phyloP scores from a whole-genome alignment of 1,284 basidiomycete species.

The Mycena citricolor region DNA sequence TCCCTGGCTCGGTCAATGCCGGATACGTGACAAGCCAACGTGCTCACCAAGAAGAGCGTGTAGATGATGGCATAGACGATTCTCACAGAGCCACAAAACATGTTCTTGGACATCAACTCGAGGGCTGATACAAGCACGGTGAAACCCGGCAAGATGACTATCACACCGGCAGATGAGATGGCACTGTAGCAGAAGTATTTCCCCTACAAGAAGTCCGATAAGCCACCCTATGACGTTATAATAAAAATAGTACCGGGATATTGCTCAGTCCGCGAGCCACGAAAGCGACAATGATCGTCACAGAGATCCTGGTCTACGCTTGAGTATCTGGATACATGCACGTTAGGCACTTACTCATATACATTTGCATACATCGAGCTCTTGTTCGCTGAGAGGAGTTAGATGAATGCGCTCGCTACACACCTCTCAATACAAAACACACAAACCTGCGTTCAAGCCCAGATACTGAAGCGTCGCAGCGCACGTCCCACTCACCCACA shows the following conservation, averaged over 20 bases:
- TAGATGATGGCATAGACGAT: constrained; percentile 90
- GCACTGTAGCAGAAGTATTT: constrained; percentile 80
- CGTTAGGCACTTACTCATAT: constrained; percentile 68
- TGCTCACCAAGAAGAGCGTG: constrained; percentile 71
- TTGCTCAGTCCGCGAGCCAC: constrained; percentile 72
- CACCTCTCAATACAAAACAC: not conserved
- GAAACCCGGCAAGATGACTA: constrained; percentile 78
- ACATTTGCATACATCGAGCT: constrained; percentile 86
- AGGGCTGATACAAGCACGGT: constrained; percentile 72
- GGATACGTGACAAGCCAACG: constrained; percentile 4
- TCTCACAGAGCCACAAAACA: constrained; percentile 83
- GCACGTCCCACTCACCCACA: constrained; percentile 74
- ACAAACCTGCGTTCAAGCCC: constrained; percentile 56
- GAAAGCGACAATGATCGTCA: constrained; percentile 81
- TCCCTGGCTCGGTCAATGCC: constrained; percentile 46
- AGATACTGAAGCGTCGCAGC: constrained; percentile 74
- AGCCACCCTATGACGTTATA: not conserved
- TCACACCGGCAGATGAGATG: constrained; percentile 77
- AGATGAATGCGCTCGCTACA: not conserved
- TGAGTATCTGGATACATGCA: not conserved
- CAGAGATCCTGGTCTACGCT: constrained; percentile 60
- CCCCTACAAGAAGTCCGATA: constrained; percentile 27
- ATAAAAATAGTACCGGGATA: constrained; percentile 43
- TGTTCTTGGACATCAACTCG: constrained; percentile 80
- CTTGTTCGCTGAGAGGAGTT: constrained; percentile 67